Evolutionary conservation across 257 asterid genomes (phyloP), one percentile per base, ranked within the genome.

Genomic region (Solanum raphanifolium): DNA sequence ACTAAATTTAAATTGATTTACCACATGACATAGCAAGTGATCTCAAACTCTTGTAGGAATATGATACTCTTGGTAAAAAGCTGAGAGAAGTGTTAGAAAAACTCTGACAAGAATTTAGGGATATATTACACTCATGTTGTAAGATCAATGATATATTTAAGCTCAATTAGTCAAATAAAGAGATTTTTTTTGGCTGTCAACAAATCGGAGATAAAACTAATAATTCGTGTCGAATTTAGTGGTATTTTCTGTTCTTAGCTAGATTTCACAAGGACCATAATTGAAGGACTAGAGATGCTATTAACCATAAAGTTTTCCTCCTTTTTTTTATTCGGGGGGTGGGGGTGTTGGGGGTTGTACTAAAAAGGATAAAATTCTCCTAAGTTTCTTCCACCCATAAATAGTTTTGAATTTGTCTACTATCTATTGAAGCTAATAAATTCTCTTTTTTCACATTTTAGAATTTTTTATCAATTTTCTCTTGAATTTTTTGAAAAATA

Each of bases 171-270:
- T 52, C 1, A 18, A 52, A 7, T 52, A 52, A 52, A 52, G 7
- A 1, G 3, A 1, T 52, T 1, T 52, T 48, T 46, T 15, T 18
- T 9, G 4, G 7, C 0, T 0, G 9, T 18, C 9, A 6, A 52
- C 8, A 55, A 0, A 16, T 52, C 8, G 1, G 0, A 52, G 0
- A 55, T 1, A 55, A 55, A 55, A 55, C 1, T 2, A 6, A 55
- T 55, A 55, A 55, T 18, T 52, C 3, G 21, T 52, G 0, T 52
- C 3, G 4, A 52, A 5, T 52, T 52, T 46, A 52, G 21, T 5
- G 23, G 18, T 43, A 7, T 5, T 13, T 46, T 13, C 1, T 15
- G 23, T 58, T 58, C 4, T 20, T 58, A 58, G 25, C 25, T 3
- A 7, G 66, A 58, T 58, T 20, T 20, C 25, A 58, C 25, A 7